Conservation (phyloP, 345 rosid genomes). For the Corchorus capsularis region DNA sequence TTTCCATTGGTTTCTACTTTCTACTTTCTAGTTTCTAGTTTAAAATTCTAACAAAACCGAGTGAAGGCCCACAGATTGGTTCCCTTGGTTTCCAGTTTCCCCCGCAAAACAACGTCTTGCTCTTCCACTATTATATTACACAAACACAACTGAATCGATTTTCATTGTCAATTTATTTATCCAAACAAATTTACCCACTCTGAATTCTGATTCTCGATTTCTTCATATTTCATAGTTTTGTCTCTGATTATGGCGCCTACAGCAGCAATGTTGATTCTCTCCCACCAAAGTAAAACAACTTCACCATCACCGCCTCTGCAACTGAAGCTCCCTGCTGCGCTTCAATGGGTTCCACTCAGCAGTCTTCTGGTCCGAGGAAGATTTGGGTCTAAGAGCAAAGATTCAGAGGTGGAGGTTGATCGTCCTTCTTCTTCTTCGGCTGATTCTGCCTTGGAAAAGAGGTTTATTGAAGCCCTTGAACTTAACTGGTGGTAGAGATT, state of each 20-base stretch:
- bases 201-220: background rate
- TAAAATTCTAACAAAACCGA: background rate
- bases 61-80: slow-evolving; percentile 14
- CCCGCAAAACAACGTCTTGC: background rate
- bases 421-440: slow-evolving; percentile 18
- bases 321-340: slow-evolving; percentile 18
- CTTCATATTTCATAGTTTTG: background rate
- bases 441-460: slow-evolving; percentile 38
- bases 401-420: slow-evolving; percentile 2
- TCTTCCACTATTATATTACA: background rate
- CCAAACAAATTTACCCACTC: background rate
- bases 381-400: slow-evolving; percentile 9
- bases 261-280: slow-evolving; percentile 68
- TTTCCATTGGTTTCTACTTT: no score
- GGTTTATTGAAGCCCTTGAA: slow-evolving; percentile 47
- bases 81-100: background rate
- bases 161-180: background rate
- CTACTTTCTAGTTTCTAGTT: background rate
- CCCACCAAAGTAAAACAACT: slow-evolving; percentile 28
- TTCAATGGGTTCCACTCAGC: slow-evolving; percentile 27
- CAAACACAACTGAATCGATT: background rate
- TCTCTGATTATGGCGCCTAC: slow-evolving; percentile 55
- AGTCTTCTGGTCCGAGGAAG: slow-evolving; percentile 12
- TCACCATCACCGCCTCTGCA: slow-evolving; percentile 13
- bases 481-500: slow-evolving; percentile 39